Evolutionary conservation across 768 basidiomycete genomes (phyloP), one percentile per base, ranked within the genome.

Genomic region (Agrocybe pediades): DNA sequence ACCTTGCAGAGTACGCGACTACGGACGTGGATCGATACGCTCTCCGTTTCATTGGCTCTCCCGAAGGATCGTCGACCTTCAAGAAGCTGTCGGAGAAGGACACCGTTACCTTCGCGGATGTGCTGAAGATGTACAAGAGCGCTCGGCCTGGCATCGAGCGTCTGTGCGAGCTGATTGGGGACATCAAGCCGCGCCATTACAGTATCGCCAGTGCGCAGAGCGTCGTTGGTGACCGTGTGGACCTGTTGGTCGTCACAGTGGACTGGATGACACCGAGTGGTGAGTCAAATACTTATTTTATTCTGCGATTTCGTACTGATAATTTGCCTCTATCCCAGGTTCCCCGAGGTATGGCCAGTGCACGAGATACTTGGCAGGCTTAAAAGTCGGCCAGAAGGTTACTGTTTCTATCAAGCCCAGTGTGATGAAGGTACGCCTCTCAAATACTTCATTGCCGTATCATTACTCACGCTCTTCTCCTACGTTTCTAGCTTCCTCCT

Each of bases 321-420:
- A 17, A 56, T 33, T 46, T 39, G 49, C 49, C 20, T 24, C 26
- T 36, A 17, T 19, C 30, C 0, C 57, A 95, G 95, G 92, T 45
- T 69, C 82, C 17, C 78, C 74, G 17, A 83, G 90, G 56, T 96
- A 84, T 68, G 97, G 97, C 21, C 97, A 99, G 73, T 98, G 96
- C 67, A 98, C 97, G 4, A 83, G 95, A 55, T 99, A 98, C 71
- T 87, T 98, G 33, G 87, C 89, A 2, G 85, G 80, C 36, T 80
- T 99, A 41, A 82, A 83, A 64, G 68, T 88, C 30, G 97, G 96
- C 17, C 90, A 92, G 68, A 88, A 96, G 71, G 95, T 98, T 19
- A 98, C 95, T 0, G 96, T 97, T 8, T 98, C 95, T 6, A 89
- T 98, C 73, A 97, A 97, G 71, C 97, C 97, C 21, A 97, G 95